Evolutionary conservation across 2,329 filamentous ascomycete species (phyloP), one percentile per base, ranked within the genome.

Genomic region (Alternaria brassicicola): DNA sequence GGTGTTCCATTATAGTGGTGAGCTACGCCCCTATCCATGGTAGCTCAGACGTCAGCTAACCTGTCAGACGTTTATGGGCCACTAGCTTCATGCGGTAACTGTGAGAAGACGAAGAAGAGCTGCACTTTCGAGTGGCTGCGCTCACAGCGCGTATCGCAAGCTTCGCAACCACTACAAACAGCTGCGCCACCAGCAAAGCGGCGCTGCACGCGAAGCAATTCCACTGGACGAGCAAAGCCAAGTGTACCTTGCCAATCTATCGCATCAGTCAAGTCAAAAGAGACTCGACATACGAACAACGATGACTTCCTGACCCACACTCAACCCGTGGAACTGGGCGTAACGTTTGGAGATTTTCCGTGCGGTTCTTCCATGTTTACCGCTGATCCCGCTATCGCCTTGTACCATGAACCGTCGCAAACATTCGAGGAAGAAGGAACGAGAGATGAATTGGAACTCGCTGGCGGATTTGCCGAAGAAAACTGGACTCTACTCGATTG

Each of bases 101-200:
- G 79, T 66, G 76, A 74, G 38, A 78, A 78, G 67, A 80, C 78
- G 41, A 79, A 78, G 42, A 81, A 80, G 57, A 72, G 66, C 13
- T 81, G 79, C 59, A 81, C 79, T 0, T 80, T 81, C 57, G 76
- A 80, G 49, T 81, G 79, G 78, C 70, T 81, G 26, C 71, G 73
- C 10, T 76, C 72, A 33, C 74, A 76, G 36, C 70, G 74, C 15
- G 63, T 75, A 8, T 62, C 51, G 42, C 73, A 75, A 57, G 72
- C 71, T 36, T 59, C 68, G 42, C 63, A 68, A 39, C 63, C 67
- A 39, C 66, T 59, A 43, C 26, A 61, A 23, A 67, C 48, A 35
- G 35, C 65, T 21, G 47, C 58, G 35, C 70, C 71, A 15, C 64
- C 68, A 35, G 43, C 66, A 42, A 76, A 76, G 63, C 68, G 69